Evolutionary conservation across 371 early-diverging fungal genomes (phyloP).

Genomic region (Haplosporangium sp.): DNA sequence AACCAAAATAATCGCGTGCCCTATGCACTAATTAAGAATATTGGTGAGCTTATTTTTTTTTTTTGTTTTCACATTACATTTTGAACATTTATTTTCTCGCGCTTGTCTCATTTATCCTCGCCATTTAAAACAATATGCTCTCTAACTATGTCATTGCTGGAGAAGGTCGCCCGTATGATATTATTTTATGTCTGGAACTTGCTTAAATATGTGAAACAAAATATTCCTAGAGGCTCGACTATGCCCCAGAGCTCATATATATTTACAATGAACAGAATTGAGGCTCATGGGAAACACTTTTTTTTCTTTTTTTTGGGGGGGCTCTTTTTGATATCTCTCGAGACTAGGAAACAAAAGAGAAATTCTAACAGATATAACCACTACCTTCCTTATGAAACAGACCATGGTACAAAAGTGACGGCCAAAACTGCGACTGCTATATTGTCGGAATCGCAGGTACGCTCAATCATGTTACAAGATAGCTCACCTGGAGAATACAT

Average conservation of each 20-base stretch:
- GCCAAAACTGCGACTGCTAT: conserved; percentile 75
- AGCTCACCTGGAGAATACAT: neutral
- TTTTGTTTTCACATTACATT: too few species aligned
- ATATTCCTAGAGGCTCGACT: neutral
- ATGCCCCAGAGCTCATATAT: too few species aligned
- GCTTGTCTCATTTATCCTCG: conserved; percentile 7
- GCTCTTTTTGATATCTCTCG: too few species aligned
- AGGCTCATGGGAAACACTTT: too few species aligned
- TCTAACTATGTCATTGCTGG: conserved; percentile 44
- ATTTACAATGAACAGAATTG: too few species aligned
- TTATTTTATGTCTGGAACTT: neutral
- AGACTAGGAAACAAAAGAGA: neutral
- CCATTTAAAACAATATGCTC: conserved; percentile 13
- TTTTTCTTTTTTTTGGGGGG: too few species aligned
- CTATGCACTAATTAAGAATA: neutral
- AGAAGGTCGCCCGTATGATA: conserved; percentile 52
- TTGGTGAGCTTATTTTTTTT: neutral
- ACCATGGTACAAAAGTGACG: conserved; percentile 62
- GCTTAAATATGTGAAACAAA: neutral
- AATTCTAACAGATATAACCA: neutral
- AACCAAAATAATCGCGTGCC: neutral
- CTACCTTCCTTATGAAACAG: conserved; percentile 13
- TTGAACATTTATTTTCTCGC: neutral
- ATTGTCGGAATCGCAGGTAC: conserved; percentile 82
- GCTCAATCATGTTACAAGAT: neutral